Evolutionary conservation across 441 rosid species (phyloP).

Genomic region (Manihot esculenta): DNA sequence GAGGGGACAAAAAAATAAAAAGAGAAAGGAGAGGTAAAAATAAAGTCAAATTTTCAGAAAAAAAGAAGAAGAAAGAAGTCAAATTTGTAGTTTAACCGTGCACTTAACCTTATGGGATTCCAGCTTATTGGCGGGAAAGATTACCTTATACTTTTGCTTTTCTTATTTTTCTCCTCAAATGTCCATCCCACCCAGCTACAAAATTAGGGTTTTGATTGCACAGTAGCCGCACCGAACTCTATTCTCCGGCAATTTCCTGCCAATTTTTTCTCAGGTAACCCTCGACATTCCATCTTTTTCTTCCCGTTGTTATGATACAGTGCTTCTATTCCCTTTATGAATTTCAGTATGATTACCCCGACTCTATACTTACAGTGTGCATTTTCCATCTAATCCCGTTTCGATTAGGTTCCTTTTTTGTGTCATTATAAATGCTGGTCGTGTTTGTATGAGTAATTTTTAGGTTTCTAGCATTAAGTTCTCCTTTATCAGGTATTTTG

Average conservation of each 20-base stretch:
- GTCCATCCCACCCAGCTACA: not conserved
- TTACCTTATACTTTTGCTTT: not conserved
- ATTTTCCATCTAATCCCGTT: not conserved
- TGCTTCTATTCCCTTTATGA: not conserved
- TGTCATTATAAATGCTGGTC: too few relatives aligned
- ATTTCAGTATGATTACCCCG: not conserved
- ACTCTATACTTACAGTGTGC: not conserved
- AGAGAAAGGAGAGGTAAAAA: too few relatives aligned
- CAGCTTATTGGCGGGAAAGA: constrained; percentile 21
- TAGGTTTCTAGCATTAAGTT: not conserved
- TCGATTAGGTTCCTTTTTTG: not conserved
- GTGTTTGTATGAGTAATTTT: too few relatives aligned
- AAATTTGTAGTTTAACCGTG: not conserved
- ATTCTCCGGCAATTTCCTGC: not conserved
- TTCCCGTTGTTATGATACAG: not conserved
- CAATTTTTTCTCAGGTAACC: constrained; percentile 1
- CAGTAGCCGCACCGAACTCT: not conserved
- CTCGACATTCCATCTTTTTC: not conserved
- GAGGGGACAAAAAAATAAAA: too few relatives aligned
- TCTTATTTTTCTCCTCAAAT: not conserved
- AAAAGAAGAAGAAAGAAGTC: too few relatives aligned
- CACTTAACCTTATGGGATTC: constrained; percentile 2
- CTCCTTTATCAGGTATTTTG: not conserved
- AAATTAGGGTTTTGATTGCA: constrained; percentile 14
- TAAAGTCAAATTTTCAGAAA: too few relatives aligned